A percentile compares a stretch with the other conserved stretches of the same genome.
Conservation (phyloP, 2,329 filamentous ascomycete species). For the Penicillium expansum region DNA sequence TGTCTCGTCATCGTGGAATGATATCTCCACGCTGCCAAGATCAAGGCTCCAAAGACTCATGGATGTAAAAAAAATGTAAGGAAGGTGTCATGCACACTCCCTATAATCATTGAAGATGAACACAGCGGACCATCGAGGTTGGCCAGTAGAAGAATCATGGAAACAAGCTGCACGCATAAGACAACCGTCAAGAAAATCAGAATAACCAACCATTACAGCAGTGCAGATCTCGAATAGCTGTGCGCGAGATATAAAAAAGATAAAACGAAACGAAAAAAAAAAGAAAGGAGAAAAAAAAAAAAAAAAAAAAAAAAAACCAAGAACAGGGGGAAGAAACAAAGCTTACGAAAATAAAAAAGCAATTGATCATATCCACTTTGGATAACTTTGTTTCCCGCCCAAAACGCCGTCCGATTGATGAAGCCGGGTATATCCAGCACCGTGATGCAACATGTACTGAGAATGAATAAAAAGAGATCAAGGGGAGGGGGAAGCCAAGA, state of each 20-base stretch:
- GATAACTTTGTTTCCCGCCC: conserved; percentile 27
- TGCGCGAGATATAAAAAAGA: conserved; percentile 2
- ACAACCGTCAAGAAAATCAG: conserved; percentile 10
- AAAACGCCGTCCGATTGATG: conserved; percentile 41
- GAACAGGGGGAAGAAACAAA: conserved; percentile 13
- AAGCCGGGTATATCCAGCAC: conserved; percentile 51
- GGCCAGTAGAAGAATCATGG: conserved; percentile 6
- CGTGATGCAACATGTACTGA: conserved; percentile 47
- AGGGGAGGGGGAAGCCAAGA: background rate
- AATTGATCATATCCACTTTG: conserved; percentile 20
- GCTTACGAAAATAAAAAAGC: conserved; percentile 14
- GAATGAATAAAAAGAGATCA: conserved; percentile 25
- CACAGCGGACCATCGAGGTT: conserved; percentile 4
- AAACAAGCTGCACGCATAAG: conserved; percentile 4
- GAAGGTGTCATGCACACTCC: conserved; percentile 6
- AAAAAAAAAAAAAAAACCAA: conserved; percentile 15
- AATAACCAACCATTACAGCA: conserved; percentile 22
- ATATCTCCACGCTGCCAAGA: background rate
- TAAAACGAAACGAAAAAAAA: background rate
- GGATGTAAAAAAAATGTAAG: background rate
- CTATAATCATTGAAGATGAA: conserved; percentile 5
- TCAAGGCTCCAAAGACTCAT: background rate
- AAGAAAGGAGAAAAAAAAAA: conserved; percentile 11
- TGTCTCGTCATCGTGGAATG: conserved; percentile 1
- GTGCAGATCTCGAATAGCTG: conserved; percentile 15